Evolutionary conservation across 192 early-diverging fungal species (phyloP).

Genomic region (Phlyctochytrium bullatum): DNA sequence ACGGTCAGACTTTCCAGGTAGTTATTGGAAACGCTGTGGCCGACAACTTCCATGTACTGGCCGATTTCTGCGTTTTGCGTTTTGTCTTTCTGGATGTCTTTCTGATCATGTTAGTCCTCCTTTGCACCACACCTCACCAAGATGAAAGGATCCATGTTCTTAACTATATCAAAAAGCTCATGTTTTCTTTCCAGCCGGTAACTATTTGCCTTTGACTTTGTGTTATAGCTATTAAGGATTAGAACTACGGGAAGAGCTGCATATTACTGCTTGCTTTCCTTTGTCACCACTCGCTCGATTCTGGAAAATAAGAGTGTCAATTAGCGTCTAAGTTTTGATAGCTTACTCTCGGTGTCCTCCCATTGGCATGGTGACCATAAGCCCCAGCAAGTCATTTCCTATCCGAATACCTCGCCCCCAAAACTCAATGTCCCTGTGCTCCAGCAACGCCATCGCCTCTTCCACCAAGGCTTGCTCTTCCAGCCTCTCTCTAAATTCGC

Average conservation of each 20-base stretch:
- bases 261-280: slow-evolving; percentile 21
- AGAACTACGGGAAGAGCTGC: too few species aligned
- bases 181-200: slow-evolving; percentile 25
- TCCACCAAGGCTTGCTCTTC: slow-evolving; percentile 49
- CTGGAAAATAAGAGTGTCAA: not conserved
- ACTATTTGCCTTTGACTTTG: slow-evolving; percentile 1
- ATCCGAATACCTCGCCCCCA: slow-evolving; percentile 49
- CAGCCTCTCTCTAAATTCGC: slow-evolving; percentile 40
- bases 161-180: slow-evolving; percentile 34
- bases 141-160: slow-evolving; percentile 41
- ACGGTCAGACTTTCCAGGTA: slow-evolving; percentile 27
- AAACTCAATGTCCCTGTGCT: slow-evolving; percentile 47
- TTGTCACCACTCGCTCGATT: slow-evolving; percentile 28
- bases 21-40: slow-evolving; percentile 1
- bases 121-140: too few species aligned
- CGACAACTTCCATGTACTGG: not conserved
- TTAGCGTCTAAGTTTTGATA: not conserved
- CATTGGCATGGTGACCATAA: slow-evolving; percentile 41
- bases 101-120: not conserved
- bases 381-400: slow-evolving; percentile 53
- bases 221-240: slow-evolving; percentile 9
- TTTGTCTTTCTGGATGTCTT: slow-evolving; percentile 21
- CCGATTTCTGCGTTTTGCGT: too few species aligned
- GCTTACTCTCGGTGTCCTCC: slow-evolving; percentile 47
- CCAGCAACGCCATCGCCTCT: slow-evolving; percentile 43